A percentile compares a stretch with the other conserved stretches of the same genome.
These are phyloP conservation scores for Xylaria sp. DNA, from an alignment of 2,329 filamentous ascomycete species.

Conservation along the genomic window DNA sequence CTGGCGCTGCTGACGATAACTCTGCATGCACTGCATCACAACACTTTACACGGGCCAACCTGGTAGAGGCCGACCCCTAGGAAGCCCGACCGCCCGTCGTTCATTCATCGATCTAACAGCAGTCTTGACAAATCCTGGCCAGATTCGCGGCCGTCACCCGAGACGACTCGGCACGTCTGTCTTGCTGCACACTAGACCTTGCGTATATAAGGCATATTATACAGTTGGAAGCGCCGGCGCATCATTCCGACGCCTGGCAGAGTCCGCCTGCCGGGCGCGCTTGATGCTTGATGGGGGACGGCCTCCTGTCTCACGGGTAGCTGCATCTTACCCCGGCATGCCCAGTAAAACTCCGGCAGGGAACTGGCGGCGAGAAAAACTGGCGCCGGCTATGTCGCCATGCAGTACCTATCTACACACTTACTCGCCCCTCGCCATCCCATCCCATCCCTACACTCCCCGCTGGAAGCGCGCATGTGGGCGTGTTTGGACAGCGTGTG, in stretches of 20 bases:
- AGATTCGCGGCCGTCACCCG: constrained; percentile 40
- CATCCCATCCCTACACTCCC: neutral
- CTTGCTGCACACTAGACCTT: constrained; percentile 37
- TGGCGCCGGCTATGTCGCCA: constrained; percentile 28
- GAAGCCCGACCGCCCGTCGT: constrained; percentile 17
- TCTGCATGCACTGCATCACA: constrained; percentile 23
- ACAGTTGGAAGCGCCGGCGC: constrained; percentile 40
- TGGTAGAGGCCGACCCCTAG: neutral
- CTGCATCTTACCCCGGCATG: constrained; percentile 43
- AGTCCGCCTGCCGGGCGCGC: constrained; percentile 39
- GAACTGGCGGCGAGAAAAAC: constrained; percentile 33
- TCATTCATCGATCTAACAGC: constrained; percentile 22
- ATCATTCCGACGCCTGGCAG: constrained; percentile 39
- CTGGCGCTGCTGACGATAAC: constrained; percentile 17
- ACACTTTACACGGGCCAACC: constrained; percentile 10
- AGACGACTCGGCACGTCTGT: constrained; percentile 40
- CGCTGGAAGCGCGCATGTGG: neutral
- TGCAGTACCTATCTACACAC: constrained; percentile 21
- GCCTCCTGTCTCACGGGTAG: constrained; percentile 42
- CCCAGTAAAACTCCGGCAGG: constrained; percentile 33
- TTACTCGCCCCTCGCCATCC: constrained; percentile 6
- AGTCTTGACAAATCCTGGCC: constrained; percentile 34
- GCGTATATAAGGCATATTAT: constrained; percentile 41
- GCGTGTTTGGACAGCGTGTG: constrained; percentile 11
- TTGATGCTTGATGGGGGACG: constrained; percentile 38